Percentiles rank a stretch among this genome's conserved stretches.
phyloP scores from a whole-genome alignment of 2,329 filamentous ascomycete species.

The Colletotrichum magnum region DNA sequence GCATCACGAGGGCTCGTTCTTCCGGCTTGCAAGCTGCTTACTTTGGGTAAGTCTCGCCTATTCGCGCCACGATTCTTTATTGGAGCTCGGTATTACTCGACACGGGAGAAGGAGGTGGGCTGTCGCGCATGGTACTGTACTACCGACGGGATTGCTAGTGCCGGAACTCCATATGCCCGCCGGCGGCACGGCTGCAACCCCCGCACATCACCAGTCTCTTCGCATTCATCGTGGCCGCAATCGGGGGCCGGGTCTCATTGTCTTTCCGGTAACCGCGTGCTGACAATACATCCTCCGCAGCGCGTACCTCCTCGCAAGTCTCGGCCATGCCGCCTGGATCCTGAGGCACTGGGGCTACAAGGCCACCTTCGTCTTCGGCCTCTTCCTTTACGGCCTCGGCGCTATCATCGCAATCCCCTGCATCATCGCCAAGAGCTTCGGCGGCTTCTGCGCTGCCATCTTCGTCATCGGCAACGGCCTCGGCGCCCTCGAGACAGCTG shows the following conservation, averaged over 20 bases:
- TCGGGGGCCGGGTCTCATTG: too few species aligned
- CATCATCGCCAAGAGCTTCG: slow-evolving; percentile 66
- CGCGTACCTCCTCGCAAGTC: slow-evolving; percentile 57
- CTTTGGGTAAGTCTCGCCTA: slow-evolving; percentile 42
- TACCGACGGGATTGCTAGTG: too few species aligned
- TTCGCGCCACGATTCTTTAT: background rate
- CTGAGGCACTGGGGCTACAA: slow-evolving; percentile 60
- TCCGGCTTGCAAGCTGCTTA: slow-evolving; percentile 61
- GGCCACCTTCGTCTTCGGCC: slow-evolving; percentile 63
- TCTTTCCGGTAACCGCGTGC: background rate
- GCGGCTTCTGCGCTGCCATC: slow-evolving; percentile 79
- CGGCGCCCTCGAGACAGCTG: slow-evolving; percentile 81
- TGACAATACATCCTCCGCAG: slow-evolving; percentile 9
- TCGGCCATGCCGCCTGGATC: slow-evolving; percentile 56
- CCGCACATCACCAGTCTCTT: background rate
- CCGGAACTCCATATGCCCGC: background rate
- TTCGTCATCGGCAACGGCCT: slow-evolving; percentile 83
- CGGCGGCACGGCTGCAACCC: background rate
- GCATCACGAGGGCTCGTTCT: slow-evolving; percentile 57
- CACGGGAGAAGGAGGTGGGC: too few species aligned
- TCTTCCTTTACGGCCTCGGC: slow-evolving; percentile 76
- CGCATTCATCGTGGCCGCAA: too few species aligned
- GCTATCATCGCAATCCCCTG: slow-evolving; percentile 67
- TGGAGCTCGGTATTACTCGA: background rate
- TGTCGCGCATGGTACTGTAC: too few species aligned